Conservation (phyloP, 352 stramenopile genomes). For the Pythium oligandrum region DNA sequence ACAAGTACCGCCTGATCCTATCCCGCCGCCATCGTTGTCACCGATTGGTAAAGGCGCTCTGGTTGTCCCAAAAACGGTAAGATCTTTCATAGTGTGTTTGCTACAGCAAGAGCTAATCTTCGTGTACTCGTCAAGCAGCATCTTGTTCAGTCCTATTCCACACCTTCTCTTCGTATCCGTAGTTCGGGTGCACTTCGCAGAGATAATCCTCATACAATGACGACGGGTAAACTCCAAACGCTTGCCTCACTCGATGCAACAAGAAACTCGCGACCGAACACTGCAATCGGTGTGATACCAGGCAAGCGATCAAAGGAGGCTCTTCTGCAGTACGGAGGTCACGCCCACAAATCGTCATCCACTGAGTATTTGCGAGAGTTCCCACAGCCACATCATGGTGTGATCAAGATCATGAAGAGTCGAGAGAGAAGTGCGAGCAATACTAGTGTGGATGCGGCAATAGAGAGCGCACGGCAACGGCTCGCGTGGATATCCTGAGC, state of each 20-base stretch:
- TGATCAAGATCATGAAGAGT: slow-evolving; percentile 17
- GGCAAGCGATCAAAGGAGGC: neutral
- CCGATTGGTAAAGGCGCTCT: slow-evolving; percentile 14
- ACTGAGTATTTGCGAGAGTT: slow-evolving; percentile 58
- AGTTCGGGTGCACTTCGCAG: slow-evolving; percentile 5
- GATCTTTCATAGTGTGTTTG: neutral
- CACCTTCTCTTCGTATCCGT: slow-evolving; percentile 11
- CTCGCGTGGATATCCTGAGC: slow-evolving; percentile 39
- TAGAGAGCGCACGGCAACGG: slow-evolving; percentile 23
- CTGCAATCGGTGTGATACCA: slow-evolving; percentile 8
- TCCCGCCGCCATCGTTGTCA: slow-evolving; percentile 10
- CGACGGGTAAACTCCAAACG: slow-evolving; percentile 1
- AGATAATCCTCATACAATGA: neutral
- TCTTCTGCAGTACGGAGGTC: too few relatives aligned
- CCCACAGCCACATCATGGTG: slow-evolving; percentile 38
- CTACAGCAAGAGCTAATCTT: neutral
- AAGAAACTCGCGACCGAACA: slow-evolving; percentile 9
- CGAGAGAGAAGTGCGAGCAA: slow-evolving; percentile 6
- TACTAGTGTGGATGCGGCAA: neutral
- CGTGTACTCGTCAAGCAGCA: slow-evolving; percentile 1
- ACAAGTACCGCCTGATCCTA: slow-evolving; percentile 12
- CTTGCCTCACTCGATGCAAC: slow-evolving; percentile 10
- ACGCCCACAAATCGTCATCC: neutral
- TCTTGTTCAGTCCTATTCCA: slow-evolving; percentile 8
- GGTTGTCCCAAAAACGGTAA: slow-evolving; percentile 14